Base-by-base conservation (phyloP, 2,329 filamentous ascomycete genomes). In the Neonectria faginata region DNA sequence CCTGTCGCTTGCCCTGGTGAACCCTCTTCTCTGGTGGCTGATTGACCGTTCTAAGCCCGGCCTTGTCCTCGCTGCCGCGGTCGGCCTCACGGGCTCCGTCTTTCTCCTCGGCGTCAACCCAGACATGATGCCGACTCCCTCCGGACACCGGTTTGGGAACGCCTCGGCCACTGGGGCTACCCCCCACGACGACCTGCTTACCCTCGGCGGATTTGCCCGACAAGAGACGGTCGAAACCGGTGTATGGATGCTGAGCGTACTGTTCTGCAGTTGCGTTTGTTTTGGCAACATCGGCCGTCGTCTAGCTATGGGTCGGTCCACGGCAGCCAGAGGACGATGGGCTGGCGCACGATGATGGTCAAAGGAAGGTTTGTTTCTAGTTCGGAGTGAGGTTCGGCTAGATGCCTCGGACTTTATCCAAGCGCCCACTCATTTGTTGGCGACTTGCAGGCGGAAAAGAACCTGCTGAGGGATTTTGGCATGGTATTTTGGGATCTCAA, bases 261-360 rank as follows among this genome's bases (percentile, higher is more conserved):
- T 99, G 55, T 99, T 97, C 77, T 97, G 96, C 80, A 97, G 93
- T 74, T 94, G 93, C 71, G 88, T 98, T 10, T 97, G 94, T 79
- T 97, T 99, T 83, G 96, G 96, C 11, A 98, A 97, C 76, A 93
- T 99, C 75, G 96, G 96, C 12, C 85, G 96, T 67, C 86, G 92
- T 66, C 80, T 98, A 68, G 89, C 90, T n/a, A 79, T 88, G 67
- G 84, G 80, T 22, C 76, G 74, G 60, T 78, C 79, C n/a, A 78
- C 79, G 1, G 77, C 74, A 1, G 77, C 74, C n/a, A 80, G 79
- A 62, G 82, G 82, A 3, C 75, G 85, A 45, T 85, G 82, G 83
- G 82, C 78, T 36, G 81, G 79, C n/a, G 71, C 82, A 52, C 77
- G 80, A 69, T 80, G 57, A 74, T 47, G 33, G 29, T 1, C 12